A percentile compares a stretch with the other conserved stretches of the same genome.
Evolutionary conservation across 805 yeast species (phyloP).

Genomic region (Candida fluviatilis): DNA sequence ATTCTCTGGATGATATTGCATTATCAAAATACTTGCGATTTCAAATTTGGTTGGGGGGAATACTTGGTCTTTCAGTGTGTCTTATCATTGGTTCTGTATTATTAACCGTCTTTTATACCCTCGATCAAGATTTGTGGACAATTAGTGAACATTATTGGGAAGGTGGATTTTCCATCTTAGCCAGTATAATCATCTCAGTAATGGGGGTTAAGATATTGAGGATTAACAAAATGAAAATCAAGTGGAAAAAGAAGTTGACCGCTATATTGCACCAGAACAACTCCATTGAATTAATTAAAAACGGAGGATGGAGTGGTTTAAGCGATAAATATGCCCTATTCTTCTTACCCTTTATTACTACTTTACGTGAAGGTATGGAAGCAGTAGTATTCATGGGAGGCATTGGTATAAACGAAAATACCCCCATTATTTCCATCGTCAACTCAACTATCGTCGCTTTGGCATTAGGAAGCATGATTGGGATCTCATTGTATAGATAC

Average conservation of each 20-base stretch:
- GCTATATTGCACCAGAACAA: conserved; percentile 16
- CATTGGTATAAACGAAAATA: conserved; percentile 34
- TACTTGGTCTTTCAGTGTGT: conserved; percentile 36
- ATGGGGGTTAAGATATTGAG: conserved; percentile 45
- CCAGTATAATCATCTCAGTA: conserved; percentile 41
- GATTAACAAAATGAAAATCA: conserved; percentile 40
- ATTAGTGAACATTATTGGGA: conserved; percentile 47
- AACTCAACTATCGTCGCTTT: conserved; percentile 26
- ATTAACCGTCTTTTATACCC: conserved; percentile 33
- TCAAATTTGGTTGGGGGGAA: conserved; percentile 44
- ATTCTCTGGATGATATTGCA: not conserved
- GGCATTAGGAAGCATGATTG: conserved; percentile 28
- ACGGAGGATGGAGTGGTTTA: conserved; percentile 11
- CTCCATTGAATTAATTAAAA: not conserved
- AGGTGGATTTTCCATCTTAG: conserved; percentile 40
- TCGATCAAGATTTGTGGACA: conserved; percentile 44
- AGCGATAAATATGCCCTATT: conserved; percentile 26
- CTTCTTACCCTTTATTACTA: conserved; percentile 37
- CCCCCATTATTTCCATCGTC: conserved; percentile 28
- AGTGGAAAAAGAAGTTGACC: conserved; percentile 40
- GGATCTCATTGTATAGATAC: conserved; percentile 32
- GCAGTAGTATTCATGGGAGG: conserved; percentile 43
- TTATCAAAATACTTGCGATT: conserved; percentile 20
- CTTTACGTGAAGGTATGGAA: conserved; percentile 40
- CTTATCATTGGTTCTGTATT: conserved; percentile 37